phyloP scores from a whole-genome alignment of 805 yeast genomes.

The Yarrowia sp. region DNA sequence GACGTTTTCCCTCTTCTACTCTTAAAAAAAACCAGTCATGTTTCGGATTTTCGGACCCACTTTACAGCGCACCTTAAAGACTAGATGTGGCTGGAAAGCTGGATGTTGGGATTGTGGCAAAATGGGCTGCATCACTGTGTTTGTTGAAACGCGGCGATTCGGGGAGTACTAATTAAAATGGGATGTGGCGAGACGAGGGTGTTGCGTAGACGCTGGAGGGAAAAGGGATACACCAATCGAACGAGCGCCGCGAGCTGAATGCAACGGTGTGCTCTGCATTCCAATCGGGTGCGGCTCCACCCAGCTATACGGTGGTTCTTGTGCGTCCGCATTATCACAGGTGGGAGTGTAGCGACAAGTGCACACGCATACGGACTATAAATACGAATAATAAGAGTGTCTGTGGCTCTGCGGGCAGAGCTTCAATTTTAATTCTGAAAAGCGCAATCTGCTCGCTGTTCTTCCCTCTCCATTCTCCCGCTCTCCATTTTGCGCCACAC shows the following conservation, averaged over 20 bases:
- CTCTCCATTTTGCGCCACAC: background rate
- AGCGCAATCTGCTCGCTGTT: background rate
- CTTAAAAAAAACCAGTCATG: too few species aligned
- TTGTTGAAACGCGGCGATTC: background rate
- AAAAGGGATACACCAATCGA: background rate
- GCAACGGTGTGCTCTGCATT: too few species aligned
- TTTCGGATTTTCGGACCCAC: background rate
- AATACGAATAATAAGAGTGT: background rate
- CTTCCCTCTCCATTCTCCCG: background rate
- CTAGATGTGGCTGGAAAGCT: conserved; percentile 6
- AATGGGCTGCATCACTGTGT: background rate
- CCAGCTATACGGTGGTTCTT: too few species aligned
- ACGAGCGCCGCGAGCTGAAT: background rate
- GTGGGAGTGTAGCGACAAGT: conserved; percentile 13
- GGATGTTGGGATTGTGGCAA: conserved; percentile 24
- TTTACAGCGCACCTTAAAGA: conserved; percentile 4
- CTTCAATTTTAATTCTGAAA: background rate
- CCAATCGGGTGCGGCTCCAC: background rate
- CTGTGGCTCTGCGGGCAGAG: background rate
- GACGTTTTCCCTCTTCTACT: background rate
- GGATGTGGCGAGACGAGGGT: too few species aligned
- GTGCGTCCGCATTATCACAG: background rate
- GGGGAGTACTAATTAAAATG: background rate
- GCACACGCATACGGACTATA: conserved; percentile 30
- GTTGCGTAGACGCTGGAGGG: background rate